phyloP scores from a whole-genome alignment of 495 filamentous ascomycete genomes.

The Penicillium tannophilum region DNA sequence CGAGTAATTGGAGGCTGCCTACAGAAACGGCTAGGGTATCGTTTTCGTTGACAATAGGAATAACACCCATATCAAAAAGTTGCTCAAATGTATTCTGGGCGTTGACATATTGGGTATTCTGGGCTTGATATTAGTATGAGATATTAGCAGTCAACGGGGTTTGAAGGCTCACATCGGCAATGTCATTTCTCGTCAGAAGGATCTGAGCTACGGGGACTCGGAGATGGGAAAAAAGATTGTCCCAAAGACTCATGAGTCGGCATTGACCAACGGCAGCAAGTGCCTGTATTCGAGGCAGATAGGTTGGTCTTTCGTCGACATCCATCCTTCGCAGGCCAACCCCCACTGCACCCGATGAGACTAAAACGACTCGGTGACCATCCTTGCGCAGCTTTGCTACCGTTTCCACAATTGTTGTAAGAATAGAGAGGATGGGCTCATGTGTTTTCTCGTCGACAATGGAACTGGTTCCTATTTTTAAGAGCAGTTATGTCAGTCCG shows the following conservation, averaged over 20 bases:
- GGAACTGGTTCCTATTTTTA: slow-evolving; percentile 80
- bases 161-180: slow-evolving; percentile 73
- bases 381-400: slow-evolving; percentile 80
- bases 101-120: slow-evolving; percentile 94
- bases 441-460: slow-evolving; percentile 98
- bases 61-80: slow-evolving; percentile 91
- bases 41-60: slow-evolving; percentile 98
- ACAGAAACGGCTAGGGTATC: slow-evolving; percentile 91
- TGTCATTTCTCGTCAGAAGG: slow-evolving; percentile 92
- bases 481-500: slow-evolving; percentile 15
- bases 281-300: slow-evolving; percentile 84
- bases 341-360: slow-evolving; percentile 95
- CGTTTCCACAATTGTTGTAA: slow-evolving; percentile 90
- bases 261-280: slow-evolving; percentile 96
- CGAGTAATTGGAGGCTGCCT: slow-evolving; percentile 17
- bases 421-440: slow-evolving; percentile 88
- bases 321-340: slow-evolving; percentile 89
- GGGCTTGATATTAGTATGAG: slow-evolving; percentile 16
- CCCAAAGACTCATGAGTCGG: slow-evolving; percentile 93
- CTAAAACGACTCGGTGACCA: slow-evolving; percentile 92
- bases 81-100: slow-evolving; percentile 92
- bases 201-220: slow-evolving; percentile 92
- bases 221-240: slow-evolving; percentile 84
- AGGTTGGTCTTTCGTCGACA: slow-evolving; percentile 83
- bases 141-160: not conserved